Conservation (phyloP, 2,329 filamentous ascomycete genomes). For the Lachnellula cervina region DNA sequence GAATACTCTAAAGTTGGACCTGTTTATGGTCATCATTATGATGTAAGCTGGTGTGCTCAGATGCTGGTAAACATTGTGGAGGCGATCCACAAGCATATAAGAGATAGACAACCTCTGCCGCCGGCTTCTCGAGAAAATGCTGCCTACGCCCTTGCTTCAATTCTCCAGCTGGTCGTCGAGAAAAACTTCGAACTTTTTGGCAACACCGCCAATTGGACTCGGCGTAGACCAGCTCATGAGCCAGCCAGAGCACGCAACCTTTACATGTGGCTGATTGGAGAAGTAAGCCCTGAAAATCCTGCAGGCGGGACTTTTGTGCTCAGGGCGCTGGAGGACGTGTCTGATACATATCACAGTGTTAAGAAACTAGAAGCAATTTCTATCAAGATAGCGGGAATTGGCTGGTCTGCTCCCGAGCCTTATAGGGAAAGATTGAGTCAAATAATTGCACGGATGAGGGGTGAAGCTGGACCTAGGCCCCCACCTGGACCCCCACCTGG, state of each 20-base stretch:
- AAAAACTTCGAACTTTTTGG: slow-evolving; percentile 25
- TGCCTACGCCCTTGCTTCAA: slow-evolving; percentile 20
- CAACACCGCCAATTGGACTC: slow-evolving; percentile 11
- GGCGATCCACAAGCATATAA: slow-evolving; percentile 19
- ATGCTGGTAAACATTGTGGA: slow-evolving; percentile 23
- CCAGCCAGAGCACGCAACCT: slow-evolving; percentile 25
- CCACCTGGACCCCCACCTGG: not conserved
- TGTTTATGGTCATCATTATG: slow-evolving; percentile 14
- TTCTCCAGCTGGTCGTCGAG: slow-evolving; percentile 23
- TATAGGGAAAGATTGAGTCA: slow-evolving; percentile 19
- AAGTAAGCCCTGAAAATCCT: slow-evolving; percentile 11
- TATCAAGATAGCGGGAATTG: slow-evolving; percentile 9
- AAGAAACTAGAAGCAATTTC: slow-evolving; percentile 21
- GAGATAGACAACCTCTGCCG: slow-evolving; percentile 17
- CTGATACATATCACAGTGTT: slow-evolving; percentile 20
- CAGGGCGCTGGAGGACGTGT: slow-evolving; percentile 23
- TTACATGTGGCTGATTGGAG: slow-evolving; percentile 26
- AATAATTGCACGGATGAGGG: slow-evolving; percentile 21
- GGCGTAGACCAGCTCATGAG: slow-evolving; percentile 21
- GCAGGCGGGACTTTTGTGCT: slow-evolving; percentile 23
- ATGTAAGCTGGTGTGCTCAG: slow-evolving; percentile 26
- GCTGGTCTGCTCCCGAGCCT: slow-evolving; percentile 19
- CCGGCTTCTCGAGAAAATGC: slow-evolving; percentile 17
- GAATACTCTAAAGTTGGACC: slow-evolving; percentile 22
- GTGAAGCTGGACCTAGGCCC: slow-evolving; percentile 1